phyloP scores from a whole-genome alignment of 2,329 filamentous ascomycete species.

The Tolypocladium cylindrosporum region DNA sequence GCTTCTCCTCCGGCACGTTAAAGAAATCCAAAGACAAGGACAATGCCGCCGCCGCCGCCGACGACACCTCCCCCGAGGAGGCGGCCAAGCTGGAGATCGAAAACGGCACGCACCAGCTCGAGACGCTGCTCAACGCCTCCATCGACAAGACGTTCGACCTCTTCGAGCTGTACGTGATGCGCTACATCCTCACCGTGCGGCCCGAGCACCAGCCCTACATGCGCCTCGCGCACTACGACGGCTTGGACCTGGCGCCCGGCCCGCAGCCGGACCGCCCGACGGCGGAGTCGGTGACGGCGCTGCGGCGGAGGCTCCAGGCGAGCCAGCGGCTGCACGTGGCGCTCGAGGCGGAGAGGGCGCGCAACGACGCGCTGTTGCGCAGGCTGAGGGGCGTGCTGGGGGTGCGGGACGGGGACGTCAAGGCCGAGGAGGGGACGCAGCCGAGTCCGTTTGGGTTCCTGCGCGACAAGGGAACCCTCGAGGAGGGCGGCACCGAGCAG shows the following conservation, averaged over 20 bases:
- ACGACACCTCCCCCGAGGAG: conserved; percentile 21
- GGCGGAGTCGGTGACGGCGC: conserved; percentile 57
- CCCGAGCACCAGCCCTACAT: conserved; percentile 70
- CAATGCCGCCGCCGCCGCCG: conserved; percentile 12
- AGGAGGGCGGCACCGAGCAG: conserved; percentile 37
- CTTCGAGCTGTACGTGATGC: conserved; percentile 80
- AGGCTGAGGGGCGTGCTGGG: conserved; percentile 44
- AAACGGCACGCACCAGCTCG: conserved; percentile 74
- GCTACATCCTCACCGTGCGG: conserved; percentile 66
- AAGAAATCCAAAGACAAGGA: conserved; percentile 9
- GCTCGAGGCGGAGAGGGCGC: conserved; percentile 57
- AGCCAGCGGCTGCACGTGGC: conserved; percentile 65
- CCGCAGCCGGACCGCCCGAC: conserved; percentile 33
- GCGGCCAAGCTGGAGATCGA: conserved; percentile 61
- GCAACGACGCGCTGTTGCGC: conserved; percentile 61
- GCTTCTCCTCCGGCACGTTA: conserved; percentile 50
- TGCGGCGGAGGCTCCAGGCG: conserved; percentile 66
- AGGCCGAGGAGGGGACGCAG: conserved; percentile 1
- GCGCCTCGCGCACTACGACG: conserved; percentile 76
- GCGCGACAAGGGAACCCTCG: conserved; percentile 39
- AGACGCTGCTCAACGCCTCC: conserved; percentile 69
- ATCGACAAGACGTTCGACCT: conserved; percentile 81
- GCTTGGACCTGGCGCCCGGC: conserved; percentile 33
- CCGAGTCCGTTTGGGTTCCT: conserved; percentile 43
- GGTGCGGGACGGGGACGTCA: conserved; percentile 13